A percentile compares a stretch with the other conserved stretches of the same genome.
Evolutionary conservation across 192 early-diverging fungal genomes (phyloP).

Genomic region (Linnemannia zychae): DNA sequence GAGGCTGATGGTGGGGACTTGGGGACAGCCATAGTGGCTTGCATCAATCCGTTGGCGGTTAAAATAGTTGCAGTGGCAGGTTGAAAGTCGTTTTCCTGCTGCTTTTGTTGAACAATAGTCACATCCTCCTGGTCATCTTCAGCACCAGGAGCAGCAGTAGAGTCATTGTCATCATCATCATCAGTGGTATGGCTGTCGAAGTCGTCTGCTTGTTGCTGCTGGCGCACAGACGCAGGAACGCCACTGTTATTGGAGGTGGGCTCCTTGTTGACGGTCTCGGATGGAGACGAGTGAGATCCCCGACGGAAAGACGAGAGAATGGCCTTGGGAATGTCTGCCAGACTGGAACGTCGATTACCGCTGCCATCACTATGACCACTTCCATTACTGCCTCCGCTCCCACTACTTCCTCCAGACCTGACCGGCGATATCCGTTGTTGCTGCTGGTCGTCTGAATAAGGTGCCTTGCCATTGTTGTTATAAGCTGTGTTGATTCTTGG

Average conservation of each 20-base stretch:
- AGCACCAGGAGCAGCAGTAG: background rate
- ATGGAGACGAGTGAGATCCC: slow-evolving; percentile 7
- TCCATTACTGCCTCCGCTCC: background rate
- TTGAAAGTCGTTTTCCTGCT: background rate
- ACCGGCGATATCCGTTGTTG: background rate
- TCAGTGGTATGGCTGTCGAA: background rate
- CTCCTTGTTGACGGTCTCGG: background rate
- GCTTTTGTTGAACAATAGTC: background rate
- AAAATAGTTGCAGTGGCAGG: background rate
- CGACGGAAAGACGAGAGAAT: slow-evolving; percentile 31
- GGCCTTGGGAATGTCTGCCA: slow-evolving; percentile 39
- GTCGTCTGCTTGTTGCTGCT: background rate
- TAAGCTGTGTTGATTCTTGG: background rate
- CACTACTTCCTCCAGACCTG: background rate
- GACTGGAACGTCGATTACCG: slow-evolving; percentile 19
- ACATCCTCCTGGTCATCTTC: background rate
- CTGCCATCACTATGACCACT: background rate
- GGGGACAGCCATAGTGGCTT: slow-evolving; percentile 5
- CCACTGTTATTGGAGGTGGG: background rate
- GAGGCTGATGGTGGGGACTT: slow-evolving; percentile 2
- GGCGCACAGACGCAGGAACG: background rate
- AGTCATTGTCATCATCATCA: background rate
- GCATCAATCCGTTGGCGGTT: slow-evolving; percentile 4
- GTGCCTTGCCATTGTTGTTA: background rate
- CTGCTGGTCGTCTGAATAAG: background rate